Evolutionary conservation across 257 asterid genomes (phyloP).

Genomic region (Cynanchum wilfordii): DNA sequence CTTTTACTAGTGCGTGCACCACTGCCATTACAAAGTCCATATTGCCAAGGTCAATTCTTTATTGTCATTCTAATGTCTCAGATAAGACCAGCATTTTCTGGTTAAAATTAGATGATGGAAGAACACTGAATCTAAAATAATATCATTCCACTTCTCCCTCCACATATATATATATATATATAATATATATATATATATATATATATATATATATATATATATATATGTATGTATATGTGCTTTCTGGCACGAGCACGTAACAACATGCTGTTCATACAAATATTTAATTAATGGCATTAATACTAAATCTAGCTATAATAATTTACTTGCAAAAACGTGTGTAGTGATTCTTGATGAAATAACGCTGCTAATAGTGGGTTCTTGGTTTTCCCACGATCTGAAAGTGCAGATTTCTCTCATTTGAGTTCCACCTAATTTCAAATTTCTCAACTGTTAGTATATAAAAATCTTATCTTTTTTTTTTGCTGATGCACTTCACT

Average conservation of each 20-base stretch:
- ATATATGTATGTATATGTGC: too few species aligned
- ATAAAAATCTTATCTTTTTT: too few species aligned
- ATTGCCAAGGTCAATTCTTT: not conserved
- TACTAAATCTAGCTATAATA: too few species aligned
- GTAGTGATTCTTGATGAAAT: not conserved
- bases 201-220: too few species aligned
- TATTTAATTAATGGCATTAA: not conserved
- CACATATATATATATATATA: too few species aligned
- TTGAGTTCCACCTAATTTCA: not conserved
- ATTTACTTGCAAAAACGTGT: not conserved
- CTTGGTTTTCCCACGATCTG: not conserved
- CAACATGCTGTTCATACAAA: not conserved
- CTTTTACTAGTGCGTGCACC: slow-evolving; percentile 3
- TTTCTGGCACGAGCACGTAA: not conserved
- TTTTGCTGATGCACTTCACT: too few species aligned
- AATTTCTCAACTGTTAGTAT: too few species aligned
- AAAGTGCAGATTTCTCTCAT: not conserved
- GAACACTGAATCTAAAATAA: not conserved
- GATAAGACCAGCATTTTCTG: not conserved
- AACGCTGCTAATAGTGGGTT: slow-evolving; percentile 1
- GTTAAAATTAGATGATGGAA: not conserved
- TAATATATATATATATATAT: too few species aligned
- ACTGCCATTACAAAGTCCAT: not conserved
- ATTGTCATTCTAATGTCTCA: not conserved
- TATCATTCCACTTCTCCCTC: not conserved